Base-by-base conservation (phyloP, 805 yeast species). In the Tetrapisispora namnaoensis region DNA sequence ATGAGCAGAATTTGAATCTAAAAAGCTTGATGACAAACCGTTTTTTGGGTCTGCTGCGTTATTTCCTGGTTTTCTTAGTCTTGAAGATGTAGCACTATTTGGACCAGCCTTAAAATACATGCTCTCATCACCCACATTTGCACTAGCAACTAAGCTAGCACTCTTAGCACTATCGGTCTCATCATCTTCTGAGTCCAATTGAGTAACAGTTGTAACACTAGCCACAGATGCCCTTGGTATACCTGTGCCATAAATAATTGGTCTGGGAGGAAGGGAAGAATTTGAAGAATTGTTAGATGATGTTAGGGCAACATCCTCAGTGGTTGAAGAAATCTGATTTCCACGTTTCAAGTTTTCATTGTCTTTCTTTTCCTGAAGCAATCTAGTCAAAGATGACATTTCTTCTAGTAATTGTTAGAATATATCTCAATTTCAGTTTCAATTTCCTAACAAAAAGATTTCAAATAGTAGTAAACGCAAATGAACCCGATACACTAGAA, bases 1-100 rank as follows among this genome's bases (percentile, higher is more conserved):
- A 46, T 66, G 69, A 7, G 70, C 70, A 42, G 64, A 64, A 51
- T 66, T 66, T 7, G 64, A 59, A 44, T 51, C 62, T 24, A 65
- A 43, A 28, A 66, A 66, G 48, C 68, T 64, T 11, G 63, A 56
- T 4, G 66, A 61, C 21, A 61, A 53, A 7, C 50, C 51, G 17
- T 37, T 24, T 24, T 16, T 35, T 10, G 24, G 28, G 36, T n/a
- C 35, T 24, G 36, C 2, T 3, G 39, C 8, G 24, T 18, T 22
- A 17, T 7, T 22, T 17, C 14, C 20, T 11, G 48, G 42, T n/a
- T 28, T 28, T 20, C 37, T 22, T 8, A 38, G 17, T 32, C 43
- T 38, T 30, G 37, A 16, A 11, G 47, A 20, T 30, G 37, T 37
- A 30, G 35, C 37, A 21, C 16, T 38, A 38, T 38, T 37, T 20